Evolutionary conservation across 2,329 filamentous ascomycete genomes (phyloP).

Genomic region (Cercospora brassicicola): DNA sequence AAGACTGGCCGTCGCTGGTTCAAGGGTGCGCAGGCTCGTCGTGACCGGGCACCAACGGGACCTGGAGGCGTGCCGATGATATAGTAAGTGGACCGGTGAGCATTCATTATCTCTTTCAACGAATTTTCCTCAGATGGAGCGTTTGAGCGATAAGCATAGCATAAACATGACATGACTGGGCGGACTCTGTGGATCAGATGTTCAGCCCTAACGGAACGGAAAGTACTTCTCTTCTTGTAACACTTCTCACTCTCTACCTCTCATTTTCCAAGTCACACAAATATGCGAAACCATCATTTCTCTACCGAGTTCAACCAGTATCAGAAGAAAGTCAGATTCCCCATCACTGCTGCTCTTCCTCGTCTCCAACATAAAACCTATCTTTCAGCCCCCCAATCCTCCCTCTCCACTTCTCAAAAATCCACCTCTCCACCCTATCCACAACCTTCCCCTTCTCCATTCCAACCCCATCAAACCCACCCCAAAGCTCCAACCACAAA

Average conservation of each 20-base stretch:
- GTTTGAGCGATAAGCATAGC: neutral
- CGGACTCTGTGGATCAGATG: neutral
- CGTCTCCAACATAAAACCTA: neutral
- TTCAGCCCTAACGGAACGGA: neutral
- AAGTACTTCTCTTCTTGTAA: neutral
- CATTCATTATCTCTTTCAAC: neutral
- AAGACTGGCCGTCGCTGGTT: neutral
- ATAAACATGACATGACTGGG: neutral
- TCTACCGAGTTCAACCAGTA: neutral
- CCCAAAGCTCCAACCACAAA: neutral
- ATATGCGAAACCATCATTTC: neutral
- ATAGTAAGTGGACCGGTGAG: neutral
- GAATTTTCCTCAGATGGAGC: neutral
- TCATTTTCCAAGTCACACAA: neutral
- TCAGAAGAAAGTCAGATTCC: neutral
- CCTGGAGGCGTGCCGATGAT: neutral
- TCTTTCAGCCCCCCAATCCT: neutral
- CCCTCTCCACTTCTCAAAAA: neutral
- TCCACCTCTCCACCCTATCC: neutral
- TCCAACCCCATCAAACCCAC: neutral
- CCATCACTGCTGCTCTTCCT: neutral
- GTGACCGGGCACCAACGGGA: neutral
- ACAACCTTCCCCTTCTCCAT: neutral
- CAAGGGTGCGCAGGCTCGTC: neutral
- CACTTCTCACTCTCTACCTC: neutral